Base-by-base conservation (phyloP, 306 rosid genomes). In the Corylus heterophylla region DNA sequence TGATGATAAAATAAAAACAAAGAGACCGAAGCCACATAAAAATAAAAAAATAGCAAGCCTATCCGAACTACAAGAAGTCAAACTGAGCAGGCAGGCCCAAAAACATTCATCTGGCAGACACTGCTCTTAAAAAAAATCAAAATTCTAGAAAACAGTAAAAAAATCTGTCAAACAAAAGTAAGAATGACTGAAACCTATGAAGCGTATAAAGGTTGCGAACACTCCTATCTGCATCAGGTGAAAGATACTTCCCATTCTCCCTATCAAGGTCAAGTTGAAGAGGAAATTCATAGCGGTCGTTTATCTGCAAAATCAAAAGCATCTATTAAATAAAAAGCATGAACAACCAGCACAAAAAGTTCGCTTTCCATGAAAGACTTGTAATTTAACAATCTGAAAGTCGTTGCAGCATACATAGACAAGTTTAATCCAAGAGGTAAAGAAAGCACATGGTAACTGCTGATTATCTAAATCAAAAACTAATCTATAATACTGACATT, bases 241-340 rank as follows among this genome's bases (percentile, higher is more conserved):
- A 90, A 58, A 92, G 79, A 91, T 94, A 94, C 78, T 88, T 94
- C 39, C 98, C 93, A 80, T 92, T 71, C 72, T 91, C 97, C 85
- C 92, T 87, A 86, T 94, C 98, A 81, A 94, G 97, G 92, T 94
- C 98, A 71, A 94, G 89, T 81, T 94, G 89, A 84, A 92, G 87
- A 77, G 98, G 98, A 84, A 92, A 94, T 86, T 94, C 97, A 77
- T 94, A 94, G 75, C 97, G 97, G 78, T 94, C 98, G 80, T 94
- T 94, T 76, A 94, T 92, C 97, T 94, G 91, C 86, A 71, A 84
- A 69, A 50, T 10, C 48, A 64, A 75, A 45, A 63, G 47, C 54
- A 64, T 54, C 39, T 22, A 68, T 3, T 79, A 31, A 61, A 50
- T 22, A 59, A 74, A 74, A 78, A 14, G 27, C 10, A 47, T 51